Percentiles rank a stretch among this genome's conserved stretches.
Conservation (phyloP, 176 grass and related monocot genomes). For the Chloris gayana region DNA sequence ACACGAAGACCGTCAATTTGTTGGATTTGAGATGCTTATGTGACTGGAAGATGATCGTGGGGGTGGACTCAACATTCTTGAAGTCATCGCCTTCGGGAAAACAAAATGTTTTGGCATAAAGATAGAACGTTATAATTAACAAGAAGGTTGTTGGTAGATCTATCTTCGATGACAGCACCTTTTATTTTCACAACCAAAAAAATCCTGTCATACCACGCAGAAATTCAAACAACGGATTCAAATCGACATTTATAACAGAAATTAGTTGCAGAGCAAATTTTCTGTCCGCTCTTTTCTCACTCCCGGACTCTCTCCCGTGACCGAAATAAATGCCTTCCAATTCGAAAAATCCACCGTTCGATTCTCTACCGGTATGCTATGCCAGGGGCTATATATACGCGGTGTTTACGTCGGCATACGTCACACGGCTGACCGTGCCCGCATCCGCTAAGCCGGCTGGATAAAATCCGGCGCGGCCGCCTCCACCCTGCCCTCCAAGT, state of each 20-base stretch:
- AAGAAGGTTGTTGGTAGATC: background rate
- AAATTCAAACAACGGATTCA: background rate
- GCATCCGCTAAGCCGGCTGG: constrained; percentile 30
- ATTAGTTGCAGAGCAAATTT: background rate
- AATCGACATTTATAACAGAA: constrained; percentile 10
- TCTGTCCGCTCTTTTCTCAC: background rate
- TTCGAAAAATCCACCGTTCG: constrained; percentile 21
- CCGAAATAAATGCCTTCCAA: constrained; percentile 31
- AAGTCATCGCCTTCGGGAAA: too few species aligned
- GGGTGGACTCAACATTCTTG: too few species aligned
- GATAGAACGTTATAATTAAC: background rate
- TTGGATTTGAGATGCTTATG: too few species aligned
- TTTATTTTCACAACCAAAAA: background rate
- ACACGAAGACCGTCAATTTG: background rate
- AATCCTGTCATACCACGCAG: background rate
- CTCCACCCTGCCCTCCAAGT: background rate
- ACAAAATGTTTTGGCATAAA: too few species aligned
- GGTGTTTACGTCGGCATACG: constrained; percentile 32
- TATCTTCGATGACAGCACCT: background rate
- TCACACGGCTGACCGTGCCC: constrained; percentile 26
- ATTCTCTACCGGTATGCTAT: background rate
- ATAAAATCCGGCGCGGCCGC: constrained; percentile 37
- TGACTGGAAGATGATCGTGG: too few species aligned
- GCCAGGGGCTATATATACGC: background rate
- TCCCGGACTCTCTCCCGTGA: constrained; percentile 12